These are phyloP conservation scores for Clarireedia paspali DNA, from an alignment of 2,329 filamentous ascomycete genomes.

Conservation along the genomic window DNA sequence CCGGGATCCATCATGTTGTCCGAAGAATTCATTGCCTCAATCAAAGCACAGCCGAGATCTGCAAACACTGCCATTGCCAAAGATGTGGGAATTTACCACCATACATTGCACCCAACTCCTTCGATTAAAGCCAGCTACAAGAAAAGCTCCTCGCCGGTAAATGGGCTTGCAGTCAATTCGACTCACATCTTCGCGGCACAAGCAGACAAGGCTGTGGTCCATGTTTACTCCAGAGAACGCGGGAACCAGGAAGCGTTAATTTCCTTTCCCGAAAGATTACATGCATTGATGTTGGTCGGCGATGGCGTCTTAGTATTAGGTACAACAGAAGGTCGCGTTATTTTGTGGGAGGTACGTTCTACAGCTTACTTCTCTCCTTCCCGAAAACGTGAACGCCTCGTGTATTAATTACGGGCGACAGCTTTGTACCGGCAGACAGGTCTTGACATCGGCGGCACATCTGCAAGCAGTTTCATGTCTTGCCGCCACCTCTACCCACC, in stretches of 20 bases:
- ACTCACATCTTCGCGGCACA: constrained; percentile 90
- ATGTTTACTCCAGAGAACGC: constrained; percentile 80
- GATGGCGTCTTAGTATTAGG: constrained; percentile 68
- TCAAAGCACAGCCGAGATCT: constrained; percentile 48
- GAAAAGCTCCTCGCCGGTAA: constrained; percentile 76
- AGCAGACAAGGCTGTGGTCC: constrained; percentile 81
- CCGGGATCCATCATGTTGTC: constrained; percentile 41
- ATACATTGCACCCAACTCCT: constrained; percentile 71
- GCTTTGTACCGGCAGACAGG: constrained; percentile 67
- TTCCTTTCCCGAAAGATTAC: constrained; percentile 80
- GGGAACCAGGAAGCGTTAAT: constrained; percentile 84
- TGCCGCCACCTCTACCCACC: constrained; percentile 60
- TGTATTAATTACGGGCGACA: constrained; percentile 28
- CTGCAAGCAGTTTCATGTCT: constrained; percentile 75
- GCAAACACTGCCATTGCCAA: constrained; percentile 59
- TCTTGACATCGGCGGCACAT: constrained; percentile 70
- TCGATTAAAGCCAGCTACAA: constrained; percentile 76
- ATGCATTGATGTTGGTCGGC: constrained; percentile 64
- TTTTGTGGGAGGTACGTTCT: constrained; percentile 76
- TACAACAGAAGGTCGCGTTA: constrained; percentile 75
- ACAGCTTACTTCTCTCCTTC: constrained; percentile 2
- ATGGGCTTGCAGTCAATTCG: constrained; percentile 71
- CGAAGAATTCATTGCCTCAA: constrained; percentile 52
- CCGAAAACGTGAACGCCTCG: not conserved
- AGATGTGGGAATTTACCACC: constrained; percentile 81